Evolutionary conservation across 2,329 filamentous ascomycete genomes (phyloP).

Genomic region (Arthrobotrys musiformis): DNA sequence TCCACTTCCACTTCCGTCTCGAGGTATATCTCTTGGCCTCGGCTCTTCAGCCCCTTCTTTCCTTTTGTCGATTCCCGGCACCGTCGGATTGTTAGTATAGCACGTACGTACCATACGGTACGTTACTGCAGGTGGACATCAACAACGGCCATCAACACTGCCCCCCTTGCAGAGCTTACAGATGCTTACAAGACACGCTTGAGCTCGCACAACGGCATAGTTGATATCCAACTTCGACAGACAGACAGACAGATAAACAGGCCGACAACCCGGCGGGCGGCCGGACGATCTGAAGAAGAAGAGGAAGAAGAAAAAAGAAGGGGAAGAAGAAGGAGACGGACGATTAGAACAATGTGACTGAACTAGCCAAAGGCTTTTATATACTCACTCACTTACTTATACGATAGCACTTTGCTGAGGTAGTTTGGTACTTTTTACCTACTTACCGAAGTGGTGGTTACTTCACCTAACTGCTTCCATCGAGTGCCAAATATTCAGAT

Average conservation of each 20-base stretch:
- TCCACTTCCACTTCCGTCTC: neutral
- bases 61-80: neutral
- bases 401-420: neutral
- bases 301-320: too few species aligned
- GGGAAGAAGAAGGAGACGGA: neutral
- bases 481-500: too few species aligned
- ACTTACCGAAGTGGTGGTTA: too few species aligned
- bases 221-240: neutral
- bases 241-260: neutral
- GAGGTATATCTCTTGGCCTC: neutral
- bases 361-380: neutral
- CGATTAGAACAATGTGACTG: constrained; percentile 28
- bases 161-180: constrained; percentile 32
- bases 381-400: neutral
- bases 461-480: too few species aligned
- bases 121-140: neutral
- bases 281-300: too few species aligned
- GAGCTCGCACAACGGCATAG: constrained; percentile 9
- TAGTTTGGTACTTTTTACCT: too few species aligned
- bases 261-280: too few species aligned
- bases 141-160: neutral
- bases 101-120: too few species aligned
- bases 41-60: neutral
- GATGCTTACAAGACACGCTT: constrained; percentile 23
- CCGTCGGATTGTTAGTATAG: neutral